These are phyloP conservation scores for Fusarium robinianum DNA, from an alignment of 2,329 filamentous ascomycete species.

Conservation along the genomic window DNA sequence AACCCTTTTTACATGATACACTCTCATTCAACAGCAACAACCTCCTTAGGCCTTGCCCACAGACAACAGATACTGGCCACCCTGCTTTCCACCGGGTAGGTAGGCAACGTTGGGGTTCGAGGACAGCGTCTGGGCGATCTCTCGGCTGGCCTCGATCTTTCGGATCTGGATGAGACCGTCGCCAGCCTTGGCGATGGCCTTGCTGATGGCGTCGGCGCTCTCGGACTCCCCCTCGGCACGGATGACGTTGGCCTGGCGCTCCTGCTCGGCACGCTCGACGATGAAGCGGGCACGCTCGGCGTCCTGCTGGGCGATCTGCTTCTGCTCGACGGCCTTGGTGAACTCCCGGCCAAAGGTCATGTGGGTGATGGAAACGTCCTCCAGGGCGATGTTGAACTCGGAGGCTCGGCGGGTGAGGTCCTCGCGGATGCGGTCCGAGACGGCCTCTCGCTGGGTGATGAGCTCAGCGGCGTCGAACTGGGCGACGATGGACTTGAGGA, in stretches of 20 bases:
- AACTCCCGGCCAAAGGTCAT: constrained; percentile 99
- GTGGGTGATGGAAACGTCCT: constrained; percentile 99
- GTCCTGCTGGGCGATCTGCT: constrained; percentile 99
- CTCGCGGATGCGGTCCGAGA: constrained; percentile 89
- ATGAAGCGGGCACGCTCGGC: constrained; percentile 97
- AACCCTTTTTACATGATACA: constrained; percentile 23
- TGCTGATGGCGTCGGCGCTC: constrained; percentile 92
- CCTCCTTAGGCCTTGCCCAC: constrained; percentile 48
- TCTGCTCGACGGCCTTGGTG: constrained; percentile 98
- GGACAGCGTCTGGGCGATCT: constrained; percentile 89
- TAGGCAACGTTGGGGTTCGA: constrained; percentile 96
- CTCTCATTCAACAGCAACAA: neutral
- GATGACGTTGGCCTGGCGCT: constrained; percentile 98
- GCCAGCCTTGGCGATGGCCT: constrained; percentile 88
- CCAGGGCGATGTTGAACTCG: constrained; percentile 98
- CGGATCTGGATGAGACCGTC: constrained; percentile 95
- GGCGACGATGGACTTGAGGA: constrained; percentile 96
- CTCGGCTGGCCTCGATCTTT: constrained; percentile 94
- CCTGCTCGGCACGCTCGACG: constrained; percentile 98
- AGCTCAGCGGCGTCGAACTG: constrained; percentile 99
- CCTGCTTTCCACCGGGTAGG: constrained; percentile 75
- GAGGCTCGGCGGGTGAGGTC: constrained; percentile 90
- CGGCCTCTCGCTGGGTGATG: constrained; percentile 97
- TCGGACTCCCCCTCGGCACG: constrained; percentile 97
- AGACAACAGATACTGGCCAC: constrained; percentile 58